Conservation (phyloP, 2,329 filamentous ascomycete species). For the Arthrobotrys musiformis region DNA sequence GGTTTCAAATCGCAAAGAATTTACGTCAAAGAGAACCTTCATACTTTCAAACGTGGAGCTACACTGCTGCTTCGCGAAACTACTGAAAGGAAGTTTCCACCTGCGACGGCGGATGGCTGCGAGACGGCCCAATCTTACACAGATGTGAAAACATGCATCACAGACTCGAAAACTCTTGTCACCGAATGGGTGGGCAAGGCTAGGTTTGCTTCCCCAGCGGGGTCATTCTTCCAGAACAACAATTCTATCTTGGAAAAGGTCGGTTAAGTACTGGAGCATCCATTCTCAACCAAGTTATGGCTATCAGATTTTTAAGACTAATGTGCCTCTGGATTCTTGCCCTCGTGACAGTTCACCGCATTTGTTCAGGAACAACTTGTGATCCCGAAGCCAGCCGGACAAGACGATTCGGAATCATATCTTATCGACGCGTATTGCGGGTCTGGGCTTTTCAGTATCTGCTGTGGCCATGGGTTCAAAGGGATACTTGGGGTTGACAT, state of each 20-base stretch:
- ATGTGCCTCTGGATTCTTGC: neutral
- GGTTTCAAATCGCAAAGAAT: constrained; percentile 83
- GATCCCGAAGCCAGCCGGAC: constrained; percentile 61
- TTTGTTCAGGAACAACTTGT: constrained; percentile 59
- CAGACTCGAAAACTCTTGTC: constrained; percentile 81
- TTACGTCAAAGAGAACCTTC: constrained; percentile 76
- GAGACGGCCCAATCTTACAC: constrained; percentile 70
- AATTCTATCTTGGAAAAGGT: constrained; percentile 85
- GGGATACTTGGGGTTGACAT: constrained; percentile 80
- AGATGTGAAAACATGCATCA: constrained; percentile 88
- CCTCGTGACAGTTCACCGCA: constrained; percentile 56
- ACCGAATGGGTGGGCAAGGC: constrained; percentile 89
- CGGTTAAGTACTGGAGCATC: neutral
- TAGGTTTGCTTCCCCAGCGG: constrained; percentile 88
- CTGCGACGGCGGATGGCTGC: constrained; percentile 64
- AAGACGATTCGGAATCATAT: constrained; percentile 73
- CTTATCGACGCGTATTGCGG: constrained; percentile 98
- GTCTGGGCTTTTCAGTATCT: constrained; percentile 96
- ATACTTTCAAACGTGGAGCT: constrained; percentile 80
- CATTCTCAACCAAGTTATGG: no score
- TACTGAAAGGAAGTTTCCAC: constrained; percentile 74
- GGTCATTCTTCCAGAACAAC: constrained; percentile 99
- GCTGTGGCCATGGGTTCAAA: constrained; percentile 75
- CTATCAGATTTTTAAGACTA: no score
- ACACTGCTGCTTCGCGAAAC: constrained; percentile 90